A percentile compares a stretch with the other conserved stretches of the same genome.
phyloP scores from a whole-genome alignment of 2,329 filamentous ascomycete species.

The Corinectria fuckeliana region DNA sequence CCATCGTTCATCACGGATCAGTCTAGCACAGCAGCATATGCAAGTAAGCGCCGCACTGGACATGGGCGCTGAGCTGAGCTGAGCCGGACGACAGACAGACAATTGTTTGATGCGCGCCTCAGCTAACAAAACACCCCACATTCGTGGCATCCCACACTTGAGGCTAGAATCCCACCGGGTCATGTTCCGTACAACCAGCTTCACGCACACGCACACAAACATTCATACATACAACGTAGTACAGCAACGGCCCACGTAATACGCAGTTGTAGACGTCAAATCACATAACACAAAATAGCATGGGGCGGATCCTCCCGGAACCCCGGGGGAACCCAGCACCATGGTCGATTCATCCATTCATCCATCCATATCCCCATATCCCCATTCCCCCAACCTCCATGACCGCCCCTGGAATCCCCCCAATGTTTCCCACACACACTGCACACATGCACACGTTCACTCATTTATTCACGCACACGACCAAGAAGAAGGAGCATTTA shows the following conservation, averaged over 20 bases:
- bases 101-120: background rate
- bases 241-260: background rate
- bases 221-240: no score
- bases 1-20: slow-evolving; percentile 17
- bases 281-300: slow-evolving; percentile 7
- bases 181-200: background rate
- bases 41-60: background rate
- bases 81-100: background rate
- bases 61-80: slow-evolving; percentile 2
- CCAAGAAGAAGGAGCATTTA: background rate
- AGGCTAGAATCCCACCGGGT: no score
- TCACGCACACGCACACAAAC: background rate
- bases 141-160: slow-evolving; percentile 19
- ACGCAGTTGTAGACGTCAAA: slow-evolving; percentile 1
- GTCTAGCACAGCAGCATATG: background rate
- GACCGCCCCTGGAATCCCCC: slow-evolving; percentile 11
- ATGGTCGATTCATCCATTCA: slow-evolving; percentile 5
- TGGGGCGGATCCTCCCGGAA: slow-evolving; percentile 14
- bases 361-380: background rate
- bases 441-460: background rate
- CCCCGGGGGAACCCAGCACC: slow-evolving; percentile 9
- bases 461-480: no score
- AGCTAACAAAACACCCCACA: slow-evolving; percentile 21
- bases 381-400: background rate
- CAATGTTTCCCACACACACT: slow-evolving; percentile 6